Evolutionary conservation across 2,329 filamentous ascomycete genomes (phyloP).

Genomic region (Trichoderma koningiopsis): DNA sequence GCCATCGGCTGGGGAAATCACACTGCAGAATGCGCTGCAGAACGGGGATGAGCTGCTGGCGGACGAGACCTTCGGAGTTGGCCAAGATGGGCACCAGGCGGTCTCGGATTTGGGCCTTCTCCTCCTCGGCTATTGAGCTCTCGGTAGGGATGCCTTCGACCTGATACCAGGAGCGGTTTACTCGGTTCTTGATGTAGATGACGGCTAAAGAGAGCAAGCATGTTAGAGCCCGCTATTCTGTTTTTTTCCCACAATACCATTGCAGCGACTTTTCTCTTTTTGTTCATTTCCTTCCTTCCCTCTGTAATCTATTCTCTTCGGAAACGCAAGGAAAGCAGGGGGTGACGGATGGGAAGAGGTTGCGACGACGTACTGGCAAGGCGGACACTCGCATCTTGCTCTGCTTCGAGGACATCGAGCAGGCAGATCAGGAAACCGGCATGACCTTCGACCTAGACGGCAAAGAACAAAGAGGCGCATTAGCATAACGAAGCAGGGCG

Average conservation of each 20-base stretch:
- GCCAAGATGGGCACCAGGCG: slow-evolving; percentile 88
- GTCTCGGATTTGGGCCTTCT: slow-evolving; percentile 84
- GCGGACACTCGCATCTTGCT: slow-evolving; percentile 82
- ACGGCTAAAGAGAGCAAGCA: slow-evolving; percentile 62
- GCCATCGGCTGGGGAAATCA: slow-evolving; percentile 95
- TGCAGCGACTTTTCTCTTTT: background rate
- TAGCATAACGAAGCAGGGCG: background rate
- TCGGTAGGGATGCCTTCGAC: slow-evolving; percentile 73
- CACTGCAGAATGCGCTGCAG: slow-evolving; percentile 94
- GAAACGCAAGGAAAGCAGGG: background rate
- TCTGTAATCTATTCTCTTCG: background rate
- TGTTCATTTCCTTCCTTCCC: background rate
- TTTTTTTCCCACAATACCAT: background rate
- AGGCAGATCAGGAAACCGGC: slow-evolving; percentile 88
- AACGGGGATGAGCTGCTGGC: slow-evolving; percentile 89
- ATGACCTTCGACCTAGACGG: slow-evolving; percentile 80
- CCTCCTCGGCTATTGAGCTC: slow-evolving; percentile 79
- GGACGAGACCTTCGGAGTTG: slow-evolving; percentile 75
- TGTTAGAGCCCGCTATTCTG: slow-evolving; percentile 24
- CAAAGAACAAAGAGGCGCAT: slow-evolving; percentile 28
- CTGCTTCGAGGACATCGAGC: slow-evolving; percentile 84
- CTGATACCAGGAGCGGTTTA: slow-evolving; percentile 87
- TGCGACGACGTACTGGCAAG: slow-evolving; percentile 73
- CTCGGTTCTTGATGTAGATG: slow-evolving; percentile 97
- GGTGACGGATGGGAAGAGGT: slow-evolving; percentile 13